phyloP scores from a whole-genome alignment of 2,329 filamentous ascomycete genomes.

The Pseudocercospora fuligena region DNA sequence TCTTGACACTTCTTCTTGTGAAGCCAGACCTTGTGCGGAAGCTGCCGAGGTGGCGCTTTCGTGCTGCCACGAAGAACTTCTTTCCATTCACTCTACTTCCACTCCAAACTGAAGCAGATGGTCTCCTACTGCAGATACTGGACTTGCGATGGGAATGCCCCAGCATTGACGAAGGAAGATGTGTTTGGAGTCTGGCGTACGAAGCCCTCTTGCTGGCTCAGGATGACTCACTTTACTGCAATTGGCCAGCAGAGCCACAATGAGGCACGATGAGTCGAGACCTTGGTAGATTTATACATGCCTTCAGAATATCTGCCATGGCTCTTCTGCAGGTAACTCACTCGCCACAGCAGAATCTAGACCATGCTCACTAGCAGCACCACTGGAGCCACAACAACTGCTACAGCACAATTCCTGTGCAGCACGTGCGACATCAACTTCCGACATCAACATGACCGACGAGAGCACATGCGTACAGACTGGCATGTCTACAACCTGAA shows the following conservation, averaged over 20 bases:
- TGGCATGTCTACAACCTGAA: slow-evolving; percentile 31
- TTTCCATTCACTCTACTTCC: neutral
- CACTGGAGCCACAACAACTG: neutral
- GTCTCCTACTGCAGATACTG: neutral
- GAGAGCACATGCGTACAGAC: slow-evolving; percentile 27
- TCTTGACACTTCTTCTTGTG: too few relatives aligned
- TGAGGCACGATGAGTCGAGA: slow-evolving; percentile 4
- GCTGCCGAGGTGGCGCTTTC: neutral
- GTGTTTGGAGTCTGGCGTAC: neutral
- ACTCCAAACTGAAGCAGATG: too few relatives aligned
- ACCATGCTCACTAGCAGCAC: neutral
- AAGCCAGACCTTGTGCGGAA: neutral
- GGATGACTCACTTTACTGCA: slow-evolving; percentile 4
- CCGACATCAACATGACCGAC: slow-evolving; percentile 11
- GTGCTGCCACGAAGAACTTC: neutral
- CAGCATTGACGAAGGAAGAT: too few relatives aligned
- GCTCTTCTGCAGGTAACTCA: neutral
- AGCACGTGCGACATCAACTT: slow-evolving; percentile 27
- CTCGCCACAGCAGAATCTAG: neutral
- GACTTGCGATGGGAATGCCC: neutral
- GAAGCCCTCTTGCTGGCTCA: neutral
- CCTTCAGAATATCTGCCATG: neutral
- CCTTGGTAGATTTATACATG: neutral
- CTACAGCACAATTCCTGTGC: slow-evolving; percentile 15
- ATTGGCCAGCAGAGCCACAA: neutral